Conservation (phyloP, 2,329 filamentous ascomycete genomes). For the Cladobotryum mycophilum region DNA sequence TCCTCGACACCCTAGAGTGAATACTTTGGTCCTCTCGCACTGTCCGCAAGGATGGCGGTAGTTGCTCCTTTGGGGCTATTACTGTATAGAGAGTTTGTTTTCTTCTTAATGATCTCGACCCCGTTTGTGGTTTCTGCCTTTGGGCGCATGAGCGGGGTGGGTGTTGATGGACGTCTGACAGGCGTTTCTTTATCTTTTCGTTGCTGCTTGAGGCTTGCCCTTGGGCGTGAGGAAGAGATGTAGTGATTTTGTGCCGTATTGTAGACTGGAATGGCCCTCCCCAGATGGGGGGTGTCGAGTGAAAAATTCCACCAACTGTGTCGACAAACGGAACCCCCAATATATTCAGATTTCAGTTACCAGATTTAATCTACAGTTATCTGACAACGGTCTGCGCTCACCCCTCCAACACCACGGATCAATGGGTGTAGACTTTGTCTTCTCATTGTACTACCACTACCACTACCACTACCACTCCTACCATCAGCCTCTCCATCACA, state of each 20-base stretch:
- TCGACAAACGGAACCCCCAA: no score
- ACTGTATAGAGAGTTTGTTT: slow-evolving; percentile 71
- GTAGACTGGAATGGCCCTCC: no score
- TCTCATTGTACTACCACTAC: no score
- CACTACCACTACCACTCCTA: background rate
- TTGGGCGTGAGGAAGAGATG: slow-evolving; percentile 50
- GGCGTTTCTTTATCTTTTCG: slow-evolving; percentile 51
- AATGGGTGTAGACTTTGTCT: no score
- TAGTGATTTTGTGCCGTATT: no score
- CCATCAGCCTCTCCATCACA: slow-evolving; percentile 16
- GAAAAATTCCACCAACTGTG: no score
- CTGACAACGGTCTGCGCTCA: no score
- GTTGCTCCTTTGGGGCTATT: slow-evolving; percentile 13
- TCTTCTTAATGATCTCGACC: slow-evolving; percentile 81
- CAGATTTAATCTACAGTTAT: no score
- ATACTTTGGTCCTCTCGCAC: slow-evolving; percentile 55
- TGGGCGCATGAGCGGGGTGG: slow-evolving; percentile 72
- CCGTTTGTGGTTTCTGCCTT: slow-evolving; percentile 64
- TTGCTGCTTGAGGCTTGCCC: slow-evolving; percentile 43
- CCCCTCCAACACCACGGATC: no score
- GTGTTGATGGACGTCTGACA: slow-evolving; percentile 88
- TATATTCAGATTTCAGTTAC: no score
- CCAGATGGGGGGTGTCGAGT: no score
- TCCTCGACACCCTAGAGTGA: slow-evolving; percentile 90
- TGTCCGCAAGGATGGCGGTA: slow-evolving; percentile 57